phyloP scores from a whole-genome alignment of 805 yeast species.

The Saccharomycodes ludwigii region DNA sequence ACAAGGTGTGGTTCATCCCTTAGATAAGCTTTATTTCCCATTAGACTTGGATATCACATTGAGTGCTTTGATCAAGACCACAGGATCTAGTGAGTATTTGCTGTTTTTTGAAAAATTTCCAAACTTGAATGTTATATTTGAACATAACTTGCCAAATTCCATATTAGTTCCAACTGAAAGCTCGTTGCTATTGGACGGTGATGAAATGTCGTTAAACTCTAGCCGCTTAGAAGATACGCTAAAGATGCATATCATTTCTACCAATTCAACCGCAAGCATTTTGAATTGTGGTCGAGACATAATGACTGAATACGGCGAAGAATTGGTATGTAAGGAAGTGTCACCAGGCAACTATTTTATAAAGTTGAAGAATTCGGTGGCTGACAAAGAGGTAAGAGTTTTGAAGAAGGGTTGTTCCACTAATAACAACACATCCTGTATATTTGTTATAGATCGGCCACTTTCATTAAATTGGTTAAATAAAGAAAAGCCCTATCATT shows the following conservation, averaged over 20 bases:
- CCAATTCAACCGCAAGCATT: constrained; percentile 34
- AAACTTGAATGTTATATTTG: constrained; percentile 31
- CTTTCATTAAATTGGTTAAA: constrained; percentile 54
- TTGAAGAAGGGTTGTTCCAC: constrained; percentile 51
- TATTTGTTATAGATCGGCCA: constrained; percentile 56
- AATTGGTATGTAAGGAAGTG: constrained; percentile 31
- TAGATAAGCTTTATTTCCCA: constrained; percentile 47
- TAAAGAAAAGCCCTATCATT: constrained; percentile 36
- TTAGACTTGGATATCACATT: constrained; percentile 38
- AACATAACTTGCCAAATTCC: constrained; percentile 34
- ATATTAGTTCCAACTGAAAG: constrained; percentile 60
- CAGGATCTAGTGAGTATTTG: constrained; percentile 34
- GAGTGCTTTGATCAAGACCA: constrained; percentile 41
- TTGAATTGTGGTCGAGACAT: constrained; percentile 33
- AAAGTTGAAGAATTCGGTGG: constrained; percentile 27
- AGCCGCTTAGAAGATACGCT: constrained; percentile 41
- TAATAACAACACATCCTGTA: constrained; percentile 29
- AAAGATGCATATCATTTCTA: constrained; percentile 58
- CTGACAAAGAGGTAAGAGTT: constrained; percentile 45
- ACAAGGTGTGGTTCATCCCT: constrained; percentile 77
- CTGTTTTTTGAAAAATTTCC: constrained; percentile 34
- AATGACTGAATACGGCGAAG: constrained; percentile 31
- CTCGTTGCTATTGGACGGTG: constrained; percentile 39
- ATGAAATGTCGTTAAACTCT: constrained; percentile 29
- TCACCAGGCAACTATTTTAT: constrained; percentile 25